These are phyloP conservation scores for Pseudogymnoascus sp. DNA, from an alignment of 2,329 filamentous ascomycete species.

Conservation along the genomic window DNA sequence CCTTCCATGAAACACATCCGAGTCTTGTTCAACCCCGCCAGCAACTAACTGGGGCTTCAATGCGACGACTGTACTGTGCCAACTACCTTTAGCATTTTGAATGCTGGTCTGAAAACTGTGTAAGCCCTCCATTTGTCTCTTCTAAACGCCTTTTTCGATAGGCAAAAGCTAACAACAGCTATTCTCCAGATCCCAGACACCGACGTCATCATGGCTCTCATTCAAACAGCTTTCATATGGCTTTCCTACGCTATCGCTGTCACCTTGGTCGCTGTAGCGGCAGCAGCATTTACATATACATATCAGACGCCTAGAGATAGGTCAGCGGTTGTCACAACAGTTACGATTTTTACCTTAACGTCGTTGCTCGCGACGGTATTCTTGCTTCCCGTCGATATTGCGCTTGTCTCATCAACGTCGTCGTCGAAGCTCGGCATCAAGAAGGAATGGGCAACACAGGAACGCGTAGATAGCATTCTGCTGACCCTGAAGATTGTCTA, in stretches of 20 bases:
- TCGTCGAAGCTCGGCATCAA: constrained; percentile 68
- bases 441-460: constrained; percentile 90
- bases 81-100: background rate
- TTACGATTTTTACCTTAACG: constrained; percentile 81
- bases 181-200: background rate
- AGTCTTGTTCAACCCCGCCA: constrained; percentile 5
- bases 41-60: background rate
- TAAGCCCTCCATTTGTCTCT: background rate
- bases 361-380: constrained; percentile 85
- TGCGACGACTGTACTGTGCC: background rate
- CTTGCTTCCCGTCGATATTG: constrained; percentile 89
- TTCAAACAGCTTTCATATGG: constrained; percentile 91
- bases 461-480: constrained; percentile 69
- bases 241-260: constrained; percentile 82
- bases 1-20: background rate
- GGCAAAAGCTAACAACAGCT: background rate
- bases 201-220: constrained; percentile 39
- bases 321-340: constrained; percentile 69
- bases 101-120: constrained; percentile 1
- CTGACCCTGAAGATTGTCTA: constrained; percentile 81
- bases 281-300: constrained; percentile 78
- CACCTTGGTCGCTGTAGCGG: constrained; percentile 64
- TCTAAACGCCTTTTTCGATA: background rate
- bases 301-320: constrained; percentile 88
- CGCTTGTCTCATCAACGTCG: constrained; percentile 83